phyloP scores from a whole-genome alignment of 2,329 filamentous ascomycete species.

The Plenodomus biglobosus region DNA sequence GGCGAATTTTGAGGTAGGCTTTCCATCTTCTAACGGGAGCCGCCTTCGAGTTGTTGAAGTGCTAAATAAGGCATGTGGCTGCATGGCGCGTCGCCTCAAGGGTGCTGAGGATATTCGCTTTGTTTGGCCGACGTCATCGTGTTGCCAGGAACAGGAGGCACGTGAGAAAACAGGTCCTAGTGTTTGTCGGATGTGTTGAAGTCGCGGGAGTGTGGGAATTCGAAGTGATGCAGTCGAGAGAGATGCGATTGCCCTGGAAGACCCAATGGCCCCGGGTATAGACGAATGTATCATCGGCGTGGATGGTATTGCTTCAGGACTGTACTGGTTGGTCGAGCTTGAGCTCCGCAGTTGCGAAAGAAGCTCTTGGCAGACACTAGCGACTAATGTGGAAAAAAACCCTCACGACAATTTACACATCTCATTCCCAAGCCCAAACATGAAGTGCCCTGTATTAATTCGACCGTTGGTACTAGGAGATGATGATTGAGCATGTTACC shows the following conservation, averaged over 20 bases:
- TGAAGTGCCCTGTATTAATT: not conserved
- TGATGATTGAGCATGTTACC: too few relatives aligned
- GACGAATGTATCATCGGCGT: slow-evolving; percentile 4
- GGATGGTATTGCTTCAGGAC: not conserved
- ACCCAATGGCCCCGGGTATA: slow-evolving; percentile 21
- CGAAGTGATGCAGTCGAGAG: slow-evolving; percentile 9
- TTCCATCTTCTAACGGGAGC: slow-evolving; percentile 9
- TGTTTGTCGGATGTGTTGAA: slow-evolving; percentile 18
- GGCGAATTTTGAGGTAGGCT: not conserved
- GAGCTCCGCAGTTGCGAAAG: slow-evolving; percentile 3
- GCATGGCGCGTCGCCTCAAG: slow-evolving; percentile 3
- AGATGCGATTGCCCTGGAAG: slow-evolving; percentile 11
- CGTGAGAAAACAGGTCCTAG: slow-evolving; percentile 31
- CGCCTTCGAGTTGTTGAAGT: slow-evolving; percentile 15
- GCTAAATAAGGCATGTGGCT: slow-evolving; percentile 18
- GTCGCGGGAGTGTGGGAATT: slow-evolving; percentile 7
- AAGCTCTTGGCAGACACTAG: slow-evolving; percentile 6
- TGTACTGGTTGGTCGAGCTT: not conserved
- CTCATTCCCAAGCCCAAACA: not conserved
- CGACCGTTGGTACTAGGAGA: too few relatives aligned
- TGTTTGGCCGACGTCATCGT: slow-evolving; percentile 8
- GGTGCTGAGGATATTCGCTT: slow-evolving; percentile 1
- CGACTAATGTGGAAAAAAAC: slow-evolving; percentile 3
- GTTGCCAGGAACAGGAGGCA: slow-evolving; percentile 30
- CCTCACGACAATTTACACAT: not conserved